Conservation (phyloP, 805 yeast species). For the Schwanniomyces polymorphus region DNA sequence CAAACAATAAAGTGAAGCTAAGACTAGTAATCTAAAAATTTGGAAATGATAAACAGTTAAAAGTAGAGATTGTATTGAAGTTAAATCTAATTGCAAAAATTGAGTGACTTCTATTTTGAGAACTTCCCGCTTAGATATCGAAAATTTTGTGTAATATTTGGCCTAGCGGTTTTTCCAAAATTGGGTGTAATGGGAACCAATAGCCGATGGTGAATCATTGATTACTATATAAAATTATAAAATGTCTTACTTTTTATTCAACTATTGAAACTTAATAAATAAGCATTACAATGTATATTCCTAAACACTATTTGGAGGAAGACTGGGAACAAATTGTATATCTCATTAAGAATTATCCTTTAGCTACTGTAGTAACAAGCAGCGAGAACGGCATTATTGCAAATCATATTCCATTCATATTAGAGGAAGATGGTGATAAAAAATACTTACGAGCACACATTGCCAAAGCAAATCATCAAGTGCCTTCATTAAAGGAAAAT, state of each 20-base stretch:
- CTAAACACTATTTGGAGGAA: constrained; percentile 26
- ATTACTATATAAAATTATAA: not conserved
- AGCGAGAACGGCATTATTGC: constrained; percentile 45
- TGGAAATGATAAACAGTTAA: no score
- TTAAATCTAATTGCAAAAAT: no score
- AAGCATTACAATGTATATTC: constrained; percentile 35
- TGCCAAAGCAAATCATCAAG: constrained; percentile 53
- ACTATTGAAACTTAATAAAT: not conserved
- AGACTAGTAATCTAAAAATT: no score
- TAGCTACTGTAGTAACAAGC: constrained; percentile 50
- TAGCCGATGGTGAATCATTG: not conserved
- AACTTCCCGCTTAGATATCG: no score
- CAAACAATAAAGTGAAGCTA: no score
- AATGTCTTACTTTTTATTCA: not conserved
- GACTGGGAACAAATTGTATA: constrained; percentile 38
- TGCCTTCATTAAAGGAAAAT: constrained; percentile 35
- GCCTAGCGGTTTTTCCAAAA: no score
- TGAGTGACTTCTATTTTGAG: no score
- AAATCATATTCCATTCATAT: constrained; percentile 57
- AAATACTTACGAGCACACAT: constrained; percentile 53
- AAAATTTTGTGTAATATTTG: no score
- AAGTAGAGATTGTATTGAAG: no score
- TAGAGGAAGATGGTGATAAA: constrained; percentile 33
- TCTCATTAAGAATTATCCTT: constrained; percentile 48
- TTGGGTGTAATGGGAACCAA: no score